Evolutionary conservation across 176 grass and related monocot genomes (phyloP), one percentile per base, ranked within the genome.

Genomic region (Areca catechu): DNA sequence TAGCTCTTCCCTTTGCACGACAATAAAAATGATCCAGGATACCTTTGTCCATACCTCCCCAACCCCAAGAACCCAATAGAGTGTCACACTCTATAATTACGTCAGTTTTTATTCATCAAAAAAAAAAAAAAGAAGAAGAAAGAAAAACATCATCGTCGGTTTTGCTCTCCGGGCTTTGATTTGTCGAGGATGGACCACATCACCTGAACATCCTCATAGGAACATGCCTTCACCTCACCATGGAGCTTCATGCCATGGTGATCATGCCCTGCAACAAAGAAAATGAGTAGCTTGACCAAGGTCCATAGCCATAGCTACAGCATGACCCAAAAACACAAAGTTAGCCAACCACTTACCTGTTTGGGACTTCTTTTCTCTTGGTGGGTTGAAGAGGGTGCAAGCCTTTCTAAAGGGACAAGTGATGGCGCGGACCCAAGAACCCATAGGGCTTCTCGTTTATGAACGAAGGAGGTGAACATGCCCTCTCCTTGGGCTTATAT

Each of bases 111-210:
- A n/a, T n/a, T 4, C 27, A 29, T 29, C 27, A 29, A 29, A 6
- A 4, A 29, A 6, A 4, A 27, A 27, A 27, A 27, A 27, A 4
- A 28, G 2, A 29, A 7, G 4, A 29, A 29, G 6, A 29, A 28
- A 28, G 5, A 29, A 6, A 29, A 29, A 1, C 27, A 29, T 29
- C 2, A 9, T 14, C 34, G 34, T 3, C 34, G 34, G 0, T 66
- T 66, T 49, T 71, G 19, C 4, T 85, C 81, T 7, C 48, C 24
- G 1, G 74, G 57, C 66, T 62, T 78, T 47, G 86, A 80, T 63
- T 91, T 79, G 74, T 86, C 82, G 17, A 90, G 87, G 66, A 91
- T 91, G 50, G 79, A 82, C 87, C 87, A 86, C 87, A 91, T 86
- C 29, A 91, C 82, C 53, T 79, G 82, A 16, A 91, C 82, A 69